A percentile compares a stretch with the other conserved stretches of the same genome.
These are phyloP conservation scores for Avena eriantha DNA, from an alignment of 176 grass and related monocot species.

Conservation along the genomic window DNA sequence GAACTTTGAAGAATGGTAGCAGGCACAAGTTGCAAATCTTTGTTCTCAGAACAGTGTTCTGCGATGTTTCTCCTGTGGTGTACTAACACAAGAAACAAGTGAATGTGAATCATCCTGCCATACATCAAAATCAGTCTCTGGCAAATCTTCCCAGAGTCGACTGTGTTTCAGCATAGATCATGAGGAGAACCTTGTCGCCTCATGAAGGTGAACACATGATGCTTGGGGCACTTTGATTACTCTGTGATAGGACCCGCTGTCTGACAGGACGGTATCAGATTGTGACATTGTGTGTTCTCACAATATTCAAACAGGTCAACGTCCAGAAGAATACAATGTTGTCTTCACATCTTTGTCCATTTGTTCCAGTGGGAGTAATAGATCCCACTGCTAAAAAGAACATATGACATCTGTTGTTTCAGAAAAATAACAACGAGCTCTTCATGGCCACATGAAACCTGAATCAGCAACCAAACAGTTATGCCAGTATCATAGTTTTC, in stretches of 20 bases:
- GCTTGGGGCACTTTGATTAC: slow-evolving; percentile 28
- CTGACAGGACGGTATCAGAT: slow-evolving; percentile 22
- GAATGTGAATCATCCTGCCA: slow-evolving; percentile 11
- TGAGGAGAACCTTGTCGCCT: slow-evolving; percentile 29
- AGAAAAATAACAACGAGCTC: slow-evolving; percentile 17
- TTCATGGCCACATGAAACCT: not conserved
- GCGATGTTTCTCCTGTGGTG: not conserved
- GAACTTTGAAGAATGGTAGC: slow-evolving; percentile 31
- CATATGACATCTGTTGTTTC: slow-evolving; percentile 26
- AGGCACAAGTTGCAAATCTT: slow-evolving; percentile 8
- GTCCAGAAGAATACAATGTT: slow-evolving; percentile 13
- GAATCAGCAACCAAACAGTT: slow-evolving; percentile 22
- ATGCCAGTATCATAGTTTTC: not conserved
- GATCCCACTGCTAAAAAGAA: slow-evolving; percentile 7
- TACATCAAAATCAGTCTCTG: slow-evolving; percentile 21
- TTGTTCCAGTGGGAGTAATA: slow-evolving; percentile 2
- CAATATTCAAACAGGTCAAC: slow-evolving; percentile 22
- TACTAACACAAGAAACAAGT: slow-evolving; percentile 18
- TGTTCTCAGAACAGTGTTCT: slow-evolving; percentile 9
- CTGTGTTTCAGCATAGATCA: slow-evolving; percentile 35
- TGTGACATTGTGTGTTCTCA: slow-evolving; percentile 13
- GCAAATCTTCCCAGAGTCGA: slow-evolving; percentile 17
- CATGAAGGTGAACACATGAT: slow-evolving; percentile 4
- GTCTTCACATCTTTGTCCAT: slow-evolving; percentile 31
- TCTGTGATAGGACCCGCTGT: not conserved